Conservation (phyloP, 2,329 filamentous ascomycete genomes). For the Aspergillus persii region DNA sequence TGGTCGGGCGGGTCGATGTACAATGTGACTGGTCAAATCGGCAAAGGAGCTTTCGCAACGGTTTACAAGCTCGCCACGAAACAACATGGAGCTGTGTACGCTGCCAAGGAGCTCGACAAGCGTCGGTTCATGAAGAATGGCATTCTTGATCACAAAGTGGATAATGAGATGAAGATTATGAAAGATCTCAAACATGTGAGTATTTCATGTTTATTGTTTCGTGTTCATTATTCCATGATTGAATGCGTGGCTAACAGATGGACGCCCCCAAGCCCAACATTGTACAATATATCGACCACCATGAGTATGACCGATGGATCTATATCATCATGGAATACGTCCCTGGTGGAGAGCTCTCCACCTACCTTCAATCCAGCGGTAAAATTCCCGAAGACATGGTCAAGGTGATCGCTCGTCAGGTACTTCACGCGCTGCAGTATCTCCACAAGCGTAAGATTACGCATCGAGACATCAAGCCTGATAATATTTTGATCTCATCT, state of each 20-base stretch:
- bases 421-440: constrained; percentile 80
- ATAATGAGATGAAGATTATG: constrained; percentile 98
- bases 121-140: constrained; percentile 91
- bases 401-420: constrained; percentile 65
- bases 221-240: not conserved
- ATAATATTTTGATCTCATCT: constrained; percentile 86
- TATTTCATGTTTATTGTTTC: not conserved
- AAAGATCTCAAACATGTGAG: constrained; percentile 76
- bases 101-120: constrained; percentile 94
- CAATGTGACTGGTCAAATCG: constrained; percentile 77
- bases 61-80: constrained; percentile 89
- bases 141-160: constrained; percentile 81
- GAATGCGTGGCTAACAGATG: constrained; percentile 6
- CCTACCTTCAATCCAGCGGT: constrained; percentile 62
- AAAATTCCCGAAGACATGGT: constrained; percentile 66
- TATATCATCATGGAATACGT: constrained; percentile 99
- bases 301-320: constrained; percentile 75
- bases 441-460: constrained; percentile 86
- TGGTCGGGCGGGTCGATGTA: constrained; percentile 82
- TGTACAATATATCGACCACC: constrained; percentile 84
- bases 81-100: constrained; percentile 77
- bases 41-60: constrained; percentile 90
- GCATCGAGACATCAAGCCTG: constrained; percentile 97
- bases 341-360: constrained; percentile 76
- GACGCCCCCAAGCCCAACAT: constrained; percentile 66